These are phyloP conservation scores for Zygoascus tannicola DNA, from an alignment of 805 yeast genomes.

Conservation along the genomic window DNA sequence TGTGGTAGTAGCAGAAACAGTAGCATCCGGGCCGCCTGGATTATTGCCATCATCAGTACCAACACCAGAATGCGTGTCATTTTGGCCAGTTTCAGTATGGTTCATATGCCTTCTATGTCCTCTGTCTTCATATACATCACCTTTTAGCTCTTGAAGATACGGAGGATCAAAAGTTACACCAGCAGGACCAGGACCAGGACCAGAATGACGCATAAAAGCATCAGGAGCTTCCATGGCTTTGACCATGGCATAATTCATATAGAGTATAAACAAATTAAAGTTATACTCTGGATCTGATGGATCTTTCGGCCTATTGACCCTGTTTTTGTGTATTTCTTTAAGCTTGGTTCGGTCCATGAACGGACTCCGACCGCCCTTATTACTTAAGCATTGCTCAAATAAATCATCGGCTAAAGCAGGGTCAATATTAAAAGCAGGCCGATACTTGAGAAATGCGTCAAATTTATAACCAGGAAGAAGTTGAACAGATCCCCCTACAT, in stretches of 20 bases:
- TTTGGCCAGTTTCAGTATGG: background rate
- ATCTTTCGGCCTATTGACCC: constrained; percentile 10
- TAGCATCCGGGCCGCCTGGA: too few relatives aligned
- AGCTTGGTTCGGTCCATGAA: constrained; percentile 15
- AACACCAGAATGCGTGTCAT: too few relatives aligned
- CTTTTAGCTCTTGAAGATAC: background rate
- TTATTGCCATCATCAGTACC: background rate
- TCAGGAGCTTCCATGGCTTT: constrained; percentile 4
- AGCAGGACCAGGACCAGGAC: background rate
- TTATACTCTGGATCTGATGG: constrained; percentile 16
- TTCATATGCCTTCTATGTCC: too few relatives aligned
- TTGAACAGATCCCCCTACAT: constrained; percentile 6
- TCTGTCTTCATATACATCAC: background rate
- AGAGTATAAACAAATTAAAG: constrained; percentile 15
- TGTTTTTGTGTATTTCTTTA: constrained; percentile 11
- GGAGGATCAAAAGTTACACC: background rate
- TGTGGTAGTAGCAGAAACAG: background rate
- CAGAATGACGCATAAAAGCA: too few relatives aligned
- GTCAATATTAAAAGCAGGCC: constrained; percentile 14
- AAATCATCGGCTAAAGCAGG: constrained; percentile 11
- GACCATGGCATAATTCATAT: constrained; percentile 13
- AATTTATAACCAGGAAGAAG: constrained; percentile 17
- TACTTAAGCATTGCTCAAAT: constrained; percentile 10
- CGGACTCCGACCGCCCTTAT: constrained; percentile 15
- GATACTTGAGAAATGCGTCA: constrained; percentile 12